phyloP scores from a whole-genome alignment of 2,329 filamentous ascomycete species.

The Cytospora leucostoma region DNA sequence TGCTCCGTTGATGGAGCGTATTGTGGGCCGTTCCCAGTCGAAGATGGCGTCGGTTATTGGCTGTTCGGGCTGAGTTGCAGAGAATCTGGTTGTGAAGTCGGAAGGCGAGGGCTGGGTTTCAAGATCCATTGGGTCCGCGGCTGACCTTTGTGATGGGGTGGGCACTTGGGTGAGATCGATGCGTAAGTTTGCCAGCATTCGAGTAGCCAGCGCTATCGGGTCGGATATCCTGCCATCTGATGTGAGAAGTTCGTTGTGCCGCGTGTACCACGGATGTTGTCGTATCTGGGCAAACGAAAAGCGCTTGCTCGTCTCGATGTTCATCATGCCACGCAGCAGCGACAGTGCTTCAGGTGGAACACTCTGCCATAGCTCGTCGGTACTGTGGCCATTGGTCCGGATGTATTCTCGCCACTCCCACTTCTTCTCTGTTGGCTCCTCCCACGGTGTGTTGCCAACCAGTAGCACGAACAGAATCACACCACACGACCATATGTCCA shows the following conservation, averaged over 20 bases:
- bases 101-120: constrained; percentile 49
- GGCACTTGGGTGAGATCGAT: constrained; percentile 81
- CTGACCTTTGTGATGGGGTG: constrained; percentile 46
- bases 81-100: constrained; percentile 52
- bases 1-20: constrained; percentile 53
- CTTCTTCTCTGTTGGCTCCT: constrained; percentile 81
- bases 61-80: constrained; percentile 84
- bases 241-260: constrained; percentile 75
- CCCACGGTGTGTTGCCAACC: constrained; percentile 97
- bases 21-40: constrained; percentile 80
- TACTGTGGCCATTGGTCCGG: constrained; percentile 74
- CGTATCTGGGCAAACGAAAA: constrained; percentile 87
- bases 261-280: constrained; percentile 92
- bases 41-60: constrained; percentile 74
- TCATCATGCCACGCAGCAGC: constrained; percentile 90
- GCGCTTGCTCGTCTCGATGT: constrained; percentile 69
- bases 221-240: constrained; percentile 74
- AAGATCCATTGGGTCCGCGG: constrained; percentile 67
- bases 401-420: constrained; percentile 92
- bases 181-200: constrained; percentile 87
- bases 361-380: constrained; percentile 82
- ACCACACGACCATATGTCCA: constrained; percentile 96
- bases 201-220: constrained; percentile 82
- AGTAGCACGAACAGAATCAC: constrained; percentile 96
- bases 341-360: constrained; percentile 75